These are phyloP conservation scores for Ophiostoma angusticollis DNA, from an alignment of 2,329 filamentous ascomycete genomes.

Conservation along the genomic window DNA sequence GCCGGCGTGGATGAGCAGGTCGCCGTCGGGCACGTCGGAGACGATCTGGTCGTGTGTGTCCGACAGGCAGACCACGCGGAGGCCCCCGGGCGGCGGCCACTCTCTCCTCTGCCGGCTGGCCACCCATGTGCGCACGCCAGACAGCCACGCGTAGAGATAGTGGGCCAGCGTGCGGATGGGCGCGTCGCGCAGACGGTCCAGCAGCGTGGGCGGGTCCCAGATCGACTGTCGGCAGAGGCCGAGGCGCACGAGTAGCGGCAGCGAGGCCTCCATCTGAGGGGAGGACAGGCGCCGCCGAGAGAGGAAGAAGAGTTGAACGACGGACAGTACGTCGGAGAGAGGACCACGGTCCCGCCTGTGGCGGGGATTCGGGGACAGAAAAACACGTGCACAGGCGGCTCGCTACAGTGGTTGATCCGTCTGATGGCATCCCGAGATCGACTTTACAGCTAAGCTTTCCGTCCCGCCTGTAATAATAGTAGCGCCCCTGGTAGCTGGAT, in stretches of 20 bases:
- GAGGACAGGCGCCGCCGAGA: no score
- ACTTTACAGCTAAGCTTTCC: no score
- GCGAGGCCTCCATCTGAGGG: no score
- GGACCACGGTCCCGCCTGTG: no score
- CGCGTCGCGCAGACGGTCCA: constrained; percentile 54
- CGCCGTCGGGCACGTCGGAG: constrained; percentile 55
- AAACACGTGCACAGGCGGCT: no score
- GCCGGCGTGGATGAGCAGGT: constrained; percentile 81
- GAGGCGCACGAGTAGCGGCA: constrained; percentile 11
- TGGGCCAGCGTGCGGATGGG: constrained; percentile 53
- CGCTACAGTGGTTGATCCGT: no score
- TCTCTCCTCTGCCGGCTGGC: neutral
- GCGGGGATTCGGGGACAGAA: no score
- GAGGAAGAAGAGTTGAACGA: no score
- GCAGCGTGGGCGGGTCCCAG: constrained; percentile 29
- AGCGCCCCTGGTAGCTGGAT: no score
- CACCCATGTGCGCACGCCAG: constrained; percentile 41
- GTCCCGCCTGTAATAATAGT: no score
- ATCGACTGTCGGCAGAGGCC: constrained; percentile 11
- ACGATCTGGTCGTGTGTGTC: constrained; percentile 66
- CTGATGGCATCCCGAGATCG: no score
- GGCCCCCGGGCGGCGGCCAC: constrained; percentile 24
- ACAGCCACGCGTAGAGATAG: constrained; percentile 50
- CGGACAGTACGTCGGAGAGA: no score
- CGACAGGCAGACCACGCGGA: constrained; percentile 77